Conservation (phyloP, 2,329 filamentous ascomycete species). For the Metarhizium robertsii region DNA sequence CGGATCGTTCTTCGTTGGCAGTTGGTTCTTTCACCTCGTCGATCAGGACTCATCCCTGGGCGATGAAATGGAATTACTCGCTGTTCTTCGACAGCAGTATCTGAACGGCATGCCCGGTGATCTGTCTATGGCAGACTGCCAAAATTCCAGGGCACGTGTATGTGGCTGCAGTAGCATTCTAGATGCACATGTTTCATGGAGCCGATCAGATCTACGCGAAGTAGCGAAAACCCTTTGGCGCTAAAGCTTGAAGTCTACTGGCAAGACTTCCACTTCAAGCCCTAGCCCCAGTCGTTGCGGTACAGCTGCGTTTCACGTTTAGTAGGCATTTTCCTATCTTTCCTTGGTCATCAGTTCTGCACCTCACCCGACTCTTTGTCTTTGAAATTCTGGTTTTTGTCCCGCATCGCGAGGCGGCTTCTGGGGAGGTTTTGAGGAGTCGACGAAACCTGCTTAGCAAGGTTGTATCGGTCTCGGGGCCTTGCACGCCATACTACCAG, state of each 20-base stretch:
- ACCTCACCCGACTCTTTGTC: conserved; percentile 6
- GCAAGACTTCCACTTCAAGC: not conserved
- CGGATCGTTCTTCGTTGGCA: conserved; percentile 20
- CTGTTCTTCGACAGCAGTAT: conserved; percentile 12
- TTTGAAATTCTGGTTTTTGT: conserved; percentile 14
- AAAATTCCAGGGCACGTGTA: conserved; percentile 1
- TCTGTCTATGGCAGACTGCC: conserved; percentile 13
- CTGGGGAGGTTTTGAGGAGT: conserved; percentile 24
- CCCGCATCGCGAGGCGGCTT: conserved; percentile 21
- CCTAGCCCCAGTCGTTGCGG: conserved; percentile 24
- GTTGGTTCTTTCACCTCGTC: conserved; percentile 7
- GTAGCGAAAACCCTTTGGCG: conserved; percentile 1
- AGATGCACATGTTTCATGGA: not conserved
- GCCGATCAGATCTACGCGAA: conserved; percentile 4
- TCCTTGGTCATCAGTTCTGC: conserved; percentile 17
- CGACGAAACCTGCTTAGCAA: conserved; percentile 1
- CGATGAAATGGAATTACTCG: conserved; percentile 6
- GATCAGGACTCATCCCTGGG: not conserved
- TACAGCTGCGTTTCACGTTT: conserved; percentile 22
- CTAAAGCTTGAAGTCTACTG: conserved; percentile 1
- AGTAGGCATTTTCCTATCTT: conserved; percentile 20
- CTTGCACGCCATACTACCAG: not conserved
- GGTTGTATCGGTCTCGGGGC: not conserved
- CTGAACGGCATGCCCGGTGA: conserved; percentile 33
- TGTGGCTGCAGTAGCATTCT: not conserved